These are phyloP conservation scores for Lindgomyces ingoldianus DNA, from an alignment of 495 filamentous ascomycete species.

Conservation along the genomic window DNA sequence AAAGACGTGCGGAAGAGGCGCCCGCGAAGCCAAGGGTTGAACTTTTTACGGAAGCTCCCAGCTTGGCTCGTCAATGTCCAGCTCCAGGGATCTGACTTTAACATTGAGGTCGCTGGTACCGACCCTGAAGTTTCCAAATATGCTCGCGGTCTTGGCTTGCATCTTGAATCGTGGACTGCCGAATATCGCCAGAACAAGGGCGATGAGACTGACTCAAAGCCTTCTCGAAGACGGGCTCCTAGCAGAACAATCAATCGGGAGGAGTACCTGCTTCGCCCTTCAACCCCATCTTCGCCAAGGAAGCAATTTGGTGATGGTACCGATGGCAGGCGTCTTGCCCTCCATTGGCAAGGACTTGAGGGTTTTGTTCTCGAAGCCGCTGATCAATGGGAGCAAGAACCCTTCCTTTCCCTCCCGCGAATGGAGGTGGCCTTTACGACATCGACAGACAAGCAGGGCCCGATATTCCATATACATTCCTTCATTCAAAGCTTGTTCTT, in stretches of 20 bases:
- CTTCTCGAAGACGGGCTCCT: constrained; percentile 54
- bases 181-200: constrained; percentile 84
- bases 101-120: constrained; percentile 84
- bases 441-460: constrained; percentile 78
- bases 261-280: constrained; percentile 56
- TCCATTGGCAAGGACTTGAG: constrained; percentile 81
- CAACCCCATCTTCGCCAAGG: constrained; percentile 61
- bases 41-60: constrained; percentile 75
- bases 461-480: constrained; percentile 83
- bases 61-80: constrained; percentile 81
- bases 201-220: constrained; percentile 55
- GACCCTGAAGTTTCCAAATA: constrained; percentile 77
- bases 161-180: constrained; percentile 85
- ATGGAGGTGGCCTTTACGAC: constrained; percentile 87
- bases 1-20: constrained; percentile 59
- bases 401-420: constrained; percentile 81
- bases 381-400: constrained; percentile 79
- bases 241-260: constrained; percentile 51
- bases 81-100: constrained; percentile 84
- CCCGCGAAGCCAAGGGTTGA: constrained; percentile 49
- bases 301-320: constrained; percentile 56
- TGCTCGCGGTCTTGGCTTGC: constrained; percentile 76
- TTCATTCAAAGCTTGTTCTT: constrained; percentile 73
- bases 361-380: constrained; percentile 84
- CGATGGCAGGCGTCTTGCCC: constrained; percentile 78